A percentile compares a stretch with the other conserved stretches of the same genome.
Conservation (phyloP, 371 early-diverging fungal genomes). For the Mucor circinelloides region DNA sequence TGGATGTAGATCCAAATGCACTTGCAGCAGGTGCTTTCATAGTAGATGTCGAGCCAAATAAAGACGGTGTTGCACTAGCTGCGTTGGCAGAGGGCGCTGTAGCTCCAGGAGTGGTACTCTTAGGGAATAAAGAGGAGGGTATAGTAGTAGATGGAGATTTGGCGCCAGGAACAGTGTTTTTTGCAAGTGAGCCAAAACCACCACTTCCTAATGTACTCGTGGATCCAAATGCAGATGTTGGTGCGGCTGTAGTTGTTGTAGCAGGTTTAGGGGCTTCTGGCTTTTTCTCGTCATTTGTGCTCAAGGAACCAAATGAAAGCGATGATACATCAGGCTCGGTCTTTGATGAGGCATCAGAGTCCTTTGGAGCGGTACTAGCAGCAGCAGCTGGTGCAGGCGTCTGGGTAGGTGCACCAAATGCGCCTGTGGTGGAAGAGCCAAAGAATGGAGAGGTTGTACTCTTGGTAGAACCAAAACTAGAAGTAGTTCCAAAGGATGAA, state of each 20-base stretch:
- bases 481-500: conserved; percentile 23
- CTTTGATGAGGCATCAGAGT: not conserved
- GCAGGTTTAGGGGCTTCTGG: not conserved
- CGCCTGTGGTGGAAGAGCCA: not conserved
- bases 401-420: not conserved
- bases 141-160: conserved; percentile 10
- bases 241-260: not conserved
- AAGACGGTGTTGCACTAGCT: not conserved
- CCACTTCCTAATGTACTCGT: conserved; percentile 13
- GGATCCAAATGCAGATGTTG: conserved; percentile 15
- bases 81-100: not conserved
- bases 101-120: conserved; percentile 10
- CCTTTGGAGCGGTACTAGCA: not conserved
- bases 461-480: not conserved
- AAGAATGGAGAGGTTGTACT: not conserved
- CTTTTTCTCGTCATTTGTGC: not conserved
- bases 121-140: conserved; percentile 2
- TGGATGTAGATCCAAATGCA: conserved; percentile 21
- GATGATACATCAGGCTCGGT: not conserved
- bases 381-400: not conserved
- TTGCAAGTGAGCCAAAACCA: conserved; percentile 17
- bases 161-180: conserved; percentile 5
- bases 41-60: not conserved
- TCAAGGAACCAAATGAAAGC: not conserved
- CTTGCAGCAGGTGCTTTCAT: not conserved